Conservation (phyloP, 768 basidiomycete species). For the Trametes meyenii region DNA sequence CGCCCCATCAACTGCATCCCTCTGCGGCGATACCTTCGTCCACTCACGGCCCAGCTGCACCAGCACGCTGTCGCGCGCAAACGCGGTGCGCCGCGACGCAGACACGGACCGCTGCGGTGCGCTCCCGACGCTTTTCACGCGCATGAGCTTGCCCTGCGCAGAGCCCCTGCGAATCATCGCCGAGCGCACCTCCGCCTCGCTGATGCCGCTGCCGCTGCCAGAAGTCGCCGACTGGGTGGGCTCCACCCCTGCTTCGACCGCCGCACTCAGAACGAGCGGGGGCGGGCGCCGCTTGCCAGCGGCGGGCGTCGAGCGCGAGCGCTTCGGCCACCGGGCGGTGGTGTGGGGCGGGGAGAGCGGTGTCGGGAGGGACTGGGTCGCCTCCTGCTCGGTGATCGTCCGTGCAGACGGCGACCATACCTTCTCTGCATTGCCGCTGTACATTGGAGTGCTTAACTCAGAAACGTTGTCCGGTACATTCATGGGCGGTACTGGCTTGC, state of each 20-base stretch:
- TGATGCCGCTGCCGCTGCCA: background rate
- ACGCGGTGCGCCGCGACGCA: constrained; percentile 15
- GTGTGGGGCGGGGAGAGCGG: constrained; percentile 21
- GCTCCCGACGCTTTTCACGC: constrained; percentile 26
- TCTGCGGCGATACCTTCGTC: background rate
- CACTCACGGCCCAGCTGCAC: constrained; percentile 20
- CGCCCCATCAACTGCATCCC: background rate
- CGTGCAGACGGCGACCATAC: background rate
- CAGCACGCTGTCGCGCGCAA: constrained; percentile 25
- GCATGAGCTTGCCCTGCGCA: constrained; percentile 7
- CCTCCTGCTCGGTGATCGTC: constrained; percentile 13
- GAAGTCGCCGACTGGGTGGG: background rate
- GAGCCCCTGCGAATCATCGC: background rate
- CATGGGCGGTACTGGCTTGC: constrained; percentile 10
- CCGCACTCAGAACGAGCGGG: background rate
- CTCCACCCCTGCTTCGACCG: constrained; percentile 1
- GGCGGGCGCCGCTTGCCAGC: background rate
- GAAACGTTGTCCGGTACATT: background rate
- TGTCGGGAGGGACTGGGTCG: constrained; percentile 21
- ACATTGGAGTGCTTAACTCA: background rate
- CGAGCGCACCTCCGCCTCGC: constrained; percentile 12
- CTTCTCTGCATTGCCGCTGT: background rate
- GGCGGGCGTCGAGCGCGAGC: background rate
- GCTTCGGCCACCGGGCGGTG: background rate
- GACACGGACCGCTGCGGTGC: constrained; percentile 23